Base-by-base conservation (phyloP, 2,329 filamentous ascomycete species). In the Penicillium concentricum region DNA sequence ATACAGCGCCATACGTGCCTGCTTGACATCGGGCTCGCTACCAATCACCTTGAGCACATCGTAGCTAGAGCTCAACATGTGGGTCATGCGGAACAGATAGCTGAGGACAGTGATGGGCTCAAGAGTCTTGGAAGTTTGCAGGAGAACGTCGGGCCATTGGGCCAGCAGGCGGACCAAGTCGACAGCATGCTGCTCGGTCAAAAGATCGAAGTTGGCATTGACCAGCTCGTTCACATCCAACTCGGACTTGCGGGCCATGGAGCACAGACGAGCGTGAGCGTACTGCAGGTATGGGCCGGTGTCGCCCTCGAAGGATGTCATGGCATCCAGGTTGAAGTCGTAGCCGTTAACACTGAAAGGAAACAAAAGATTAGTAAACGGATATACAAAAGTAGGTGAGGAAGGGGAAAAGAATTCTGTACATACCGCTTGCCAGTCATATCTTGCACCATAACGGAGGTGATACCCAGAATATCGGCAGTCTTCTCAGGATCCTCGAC, bases 381-480 rank as follows among this genome's bases (percentile, higher is more conserved):
- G 2, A 24, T 44, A 8, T 78, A 58, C 77, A 69, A 69, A 13
- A 75, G 78, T 22, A 24, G 5, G 16, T 4, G 22, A n/a, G 44
- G n/a, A 42, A 24, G 44, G 16, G 41, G 9, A 15, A 13, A 24
- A 12, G 20, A 7, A 35, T 18, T 26, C 12, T 12, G 26, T 18
- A 69, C 82, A 63, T 76, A 88, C 87, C 90, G 85, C 85, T 97
- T 97, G 73, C 93, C 94, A 63, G 85, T 89, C 91, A 97, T 96
- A 71, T 97, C 94, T 76, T 97, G 93, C 20, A 96, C 91, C 92
- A 97, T 97, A 71, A 97, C 93, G 70, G 90, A 89, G 62, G 89
- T 92, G 72, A 97, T 97, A 61, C 93, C 94, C 3, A 97, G 84
- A 12, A 85, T 91, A 77, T 97, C 94, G 59, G 94, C 92, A 10